These are phyloP conservation scores for Myxozyma melibiosi DNA, from an alignment of 805 yeast genomes.

Conservation along the genomic window DNA sequence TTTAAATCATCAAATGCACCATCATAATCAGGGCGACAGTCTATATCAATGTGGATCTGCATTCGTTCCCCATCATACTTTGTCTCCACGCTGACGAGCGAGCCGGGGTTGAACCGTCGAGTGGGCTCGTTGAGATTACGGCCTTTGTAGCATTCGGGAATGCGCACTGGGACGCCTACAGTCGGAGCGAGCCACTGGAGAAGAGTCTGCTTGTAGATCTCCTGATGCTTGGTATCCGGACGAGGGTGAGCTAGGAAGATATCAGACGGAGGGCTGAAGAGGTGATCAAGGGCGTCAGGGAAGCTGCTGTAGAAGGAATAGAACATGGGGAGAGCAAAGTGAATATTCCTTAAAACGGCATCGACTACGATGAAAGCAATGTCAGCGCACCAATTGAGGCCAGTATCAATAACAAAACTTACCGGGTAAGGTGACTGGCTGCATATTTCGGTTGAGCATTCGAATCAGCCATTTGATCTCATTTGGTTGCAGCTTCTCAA, in stretches of 20 bases:
- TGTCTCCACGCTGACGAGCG: slow-evolving; percentile 11
- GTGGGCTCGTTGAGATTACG: neutral
- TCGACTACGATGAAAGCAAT: slow-evolving; percentile 2
- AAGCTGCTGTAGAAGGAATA: slow-evolving; percentile 10
- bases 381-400: neutral
- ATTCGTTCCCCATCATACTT: slow-evolving; percentile 31
- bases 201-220: slow-evolving; percentile 1
- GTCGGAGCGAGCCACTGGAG: slow-evolving; percentile 13
- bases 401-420: neutral
- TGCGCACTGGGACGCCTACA: slow-evolving; percentile 14
- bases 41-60: slow-evolving; percentile 19
- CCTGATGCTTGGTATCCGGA: neutral
- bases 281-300: neutral
- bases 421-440: slow-evolving; percentile 16
- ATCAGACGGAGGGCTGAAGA: slow-evolving; percentile 12
- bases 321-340: slow-evolving; percentile 18
- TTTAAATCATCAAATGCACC: too few relatives aligned
- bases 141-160: slow-evolving; percentile 20
- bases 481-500: slow-evolving; percentile 1
- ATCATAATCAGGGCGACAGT: too few relatives aligned
- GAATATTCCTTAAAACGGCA: slow-evolving; percentile 2
- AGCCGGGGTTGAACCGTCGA: neutral
- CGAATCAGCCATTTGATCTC: slow-evolving; percentile 28
- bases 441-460: slow-evolving; percentile 15
- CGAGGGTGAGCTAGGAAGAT: neutral